Conservation (phyloP, 345 rosid species). For the Aquilaria malaccensis region DNA sequence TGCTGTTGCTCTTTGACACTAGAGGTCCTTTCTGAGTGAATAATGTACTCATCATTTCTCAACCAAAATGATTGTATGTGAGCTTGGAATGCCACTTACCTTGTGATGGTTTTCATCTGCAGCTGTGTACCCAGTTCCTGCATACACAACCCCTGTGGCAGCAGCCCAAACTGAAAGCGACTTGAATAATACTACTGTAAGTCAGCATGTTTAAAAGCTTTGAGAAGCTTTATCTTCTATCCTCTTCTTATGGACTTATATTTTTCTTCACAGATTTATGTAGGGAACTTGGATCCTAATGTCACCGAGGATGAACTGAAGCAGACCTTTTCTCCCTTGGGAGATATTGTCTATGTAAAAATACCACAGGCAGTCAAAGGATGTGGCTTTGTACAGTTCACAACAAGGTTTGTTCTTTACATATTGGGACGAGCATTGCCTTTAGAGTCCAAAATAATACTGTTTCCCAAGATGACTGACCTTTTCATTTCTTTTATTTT, state of each 20-base stretch:
- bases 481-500: too few species aligned
- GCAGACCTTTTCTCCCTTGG: constrained; percentile 61
- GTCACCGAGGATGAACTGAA: constrained; percentile 79
- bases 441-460: neutral
- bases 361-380: constrained; percentile 78
- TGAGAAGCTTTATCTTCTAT: constrained; percentile 6
- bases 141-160: constrained; percentile 54
- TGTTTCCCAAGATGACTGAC: too few species aligned
- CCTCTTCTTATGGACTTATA: constrained; percentile 16
- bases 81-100: constrained; percentile 3
- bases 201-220: constrained; percentile 16
- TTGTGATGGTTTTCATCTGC: constrained; percentile 19
- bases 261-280: constrained; percentile 50
- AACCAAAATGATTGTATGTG: too few species aligned
- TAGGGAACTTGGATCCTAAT: constrained; percentile 79
- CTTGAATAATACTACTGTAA: constrained; percentile 73
- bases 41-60: too few species aligned
- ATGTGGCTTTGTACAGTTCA: constrained; percentile 83
- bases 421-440: neutral
- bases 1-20: neutral
- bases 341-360: constrained; percentile 69
- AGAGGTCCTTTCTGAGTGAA: neutral
- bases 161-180: constrained; percentile 67
- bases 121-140: constrained; percentile 56
- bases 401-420: constrained; percentile 42